Conservation (phyloP, 2,329 filamentous ascomycete species). For the Metarhizium rileyi region DNA sequence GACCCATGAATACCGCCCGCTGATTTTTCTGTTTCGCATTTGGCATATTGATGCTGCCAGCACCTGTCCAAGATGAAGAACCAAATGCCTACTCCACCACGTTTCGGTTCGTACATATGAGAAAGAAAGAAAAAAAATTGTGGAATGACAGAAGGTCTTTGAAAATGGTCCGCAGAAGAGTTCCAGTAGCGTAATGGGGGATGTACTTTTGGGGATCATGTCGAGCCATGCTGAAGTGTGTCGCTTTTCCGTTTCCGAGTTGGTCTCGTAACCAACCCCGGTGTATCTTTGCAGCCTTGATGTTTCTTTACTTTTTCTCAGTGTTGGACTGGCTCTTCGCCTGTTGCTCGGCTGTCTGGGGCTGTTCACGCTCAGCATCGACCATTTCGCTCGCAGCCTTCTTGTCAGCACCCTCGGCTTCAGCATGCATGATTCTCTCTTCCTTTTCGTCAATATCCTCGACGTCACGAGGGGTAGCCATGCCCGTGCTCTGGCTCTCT, state of each 20-base stretch:
- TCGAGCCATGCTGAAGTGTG: background rate
- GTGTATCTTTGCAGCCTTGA: background rate
- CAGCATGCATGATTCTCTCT: conserved; percentile 49
- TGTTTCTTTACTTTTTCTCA: conserved; percentile 2
- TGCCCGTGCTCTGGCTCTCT: conserved; percentile 64
- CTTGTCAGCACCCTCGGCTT: conserved; percentile 36
- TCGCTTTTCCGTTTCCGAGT: background rate
- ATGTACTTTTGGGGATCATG: background rate
- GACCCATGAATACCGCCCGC: background rate
- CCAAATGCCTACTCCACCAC: background rate
- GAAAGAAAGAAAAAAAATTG: conserved; percentile 16
- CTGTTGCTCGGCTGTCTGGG: conserved; percentile 18
- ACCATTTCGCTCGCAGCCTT: conserved; percentile 43
- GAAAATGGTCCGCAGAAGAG: background rate
- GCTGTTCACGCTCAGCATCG: conserved; percentile 43
- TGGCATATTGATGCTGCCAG: conserved; percentile 3
- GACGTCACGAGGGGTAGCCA: conserved; percentile 69
- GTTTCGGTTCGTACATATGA: conserved; percentile 12
- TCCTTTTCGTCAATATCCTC: conserved; percentile 96
- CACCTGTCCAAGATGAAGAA: conserved; percentile 1
- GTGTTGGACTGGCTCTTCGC: conserved; percentile 10
- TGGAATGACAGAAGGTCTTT: conserved; percentile 11
- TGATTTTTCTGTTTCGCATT: background rate
- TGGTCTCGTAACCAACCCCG: background rate
- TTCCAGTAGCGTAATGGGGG: conserved; percentile 7